Conservation (phyloP, 352 stramenopile species). For the Phytophthora tentaculata region DNA sequence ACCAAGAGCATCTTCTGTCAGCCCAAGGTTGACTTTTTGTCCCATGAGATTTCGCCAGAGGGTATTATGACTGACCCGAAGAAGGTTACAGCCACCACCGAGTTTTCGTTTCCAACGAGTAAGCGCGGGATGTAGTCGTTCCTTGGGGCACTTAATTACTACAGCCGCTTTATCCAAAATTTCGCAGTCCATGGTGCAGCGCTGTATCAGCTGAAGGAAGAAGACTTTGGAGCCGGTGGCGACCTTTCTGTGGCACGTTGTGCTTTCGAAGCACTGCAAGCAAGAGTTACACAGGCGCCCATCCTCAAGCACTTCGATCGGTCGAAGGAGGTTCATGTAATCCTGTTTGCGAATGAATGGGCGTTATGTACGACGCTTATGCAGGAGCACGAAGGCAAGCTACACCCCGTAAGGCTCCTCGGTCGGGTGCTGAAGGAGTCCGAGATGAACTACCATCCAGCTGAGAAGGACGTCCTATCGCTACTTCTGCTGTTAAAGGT, state of each 20-base stretch:
- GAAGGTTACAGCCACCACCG: not conserved
- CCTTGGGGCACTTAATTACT: not conserved
- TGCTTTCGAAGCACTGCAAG: not conserved
- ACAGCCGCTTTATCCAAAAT: not conserved
- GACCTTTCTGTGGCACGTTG: not conserved
- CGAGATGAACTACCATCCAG: not conserved
- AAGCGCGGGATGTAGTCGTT: not conserved
- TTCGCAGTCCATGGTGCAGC: not conserved
- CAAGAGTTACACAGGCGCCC: not conserved
- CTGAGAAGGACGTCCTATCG: not conserved
- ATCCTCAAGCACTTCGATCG: not conserved
- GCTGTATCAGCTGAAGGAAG: not conserved
- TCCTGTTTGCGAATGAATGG: not conserved
- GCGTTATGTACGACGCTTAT: not conserved
- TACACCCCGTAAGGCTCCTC: not conserved
- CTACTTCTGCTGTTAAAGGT: not conserved
- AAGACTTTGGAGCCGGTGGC: not conserved
- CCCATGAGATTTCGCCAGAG: not conserved
- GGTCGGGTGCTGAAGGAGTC: not conserved
- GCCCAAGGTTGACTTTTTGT: not conserved
- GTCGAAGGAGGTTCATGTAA: not conserved
- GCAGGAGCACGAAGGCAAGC: not conserved
- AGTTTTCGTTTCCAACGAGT: not conserved
- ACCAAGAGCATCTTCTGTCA: not conserved
- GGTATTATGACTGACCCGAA: not conserved